Evolutionary conservation across 2,329 filamentous ascomycete species (phyloP).

Genomic region (Aspergillus transmontanensis): DNA sequence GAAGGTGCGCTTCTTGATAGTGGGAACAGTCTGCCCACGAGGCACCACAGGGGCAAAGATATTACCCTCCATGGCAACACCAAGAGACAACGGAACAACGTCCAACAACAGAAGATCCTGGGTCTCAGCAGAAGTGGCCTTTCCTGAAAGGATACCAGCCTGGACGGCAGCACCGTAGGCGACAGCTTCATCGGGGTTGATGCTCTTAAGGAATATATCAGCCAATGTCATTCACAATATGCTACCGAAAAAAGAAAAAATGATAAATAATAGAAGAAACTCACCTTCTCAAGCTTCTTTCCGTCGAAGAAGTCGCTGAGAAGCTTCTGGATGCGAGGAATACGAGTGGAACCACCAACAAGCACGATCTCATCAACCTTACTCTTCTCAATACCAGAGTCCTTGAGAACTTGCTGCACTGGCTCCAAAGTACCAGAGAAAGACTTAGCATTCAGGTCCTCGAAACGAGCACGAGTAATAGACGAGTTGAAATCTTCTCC

Average conservation of each 20-base stretch:
- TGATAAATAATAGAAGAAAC: not conserved
- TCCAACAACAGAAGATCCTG: constrained; percentile 93
- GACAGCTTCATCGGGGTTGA: constrained; percentile 99
- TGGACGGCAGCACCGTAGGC: constrained; percentile 98
- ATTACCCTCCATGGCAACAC: constrained; percentile 99
- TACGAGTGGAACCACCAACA: constrained; percentile 98
- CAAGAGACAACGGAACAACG: constrained; percentile 92
- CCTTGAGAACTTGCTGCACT: constrained; percentile 95
- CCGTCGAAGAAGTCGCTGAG: constrained; percentile 98
- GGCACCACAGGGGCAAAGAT: constrained; percentile 95
- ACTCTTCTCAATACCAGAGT: constrained; percentile 82
- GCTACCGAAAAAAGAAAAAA: not conserved
- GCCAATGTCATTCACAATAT: not conserved
- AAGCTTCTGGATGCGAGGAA: constrained; percentile 98
- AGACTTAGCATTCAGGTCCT: constrained; percentile 95
- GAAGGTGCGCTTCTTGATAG: constrained; percentile 84
- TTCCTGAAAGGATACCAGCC: constrained; percentile 97
- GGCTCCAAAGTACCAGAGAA: constrained; percentile 93
- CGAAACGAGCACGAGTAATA: constrained; percentile 98
- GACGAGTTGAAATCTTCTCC: constrained; percentile 96
- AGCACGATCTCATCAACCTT: constrained; percentile 98
- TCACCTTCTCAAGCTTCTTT: constrained; percentile 97
- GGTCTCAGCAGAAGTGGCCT: constrained; percentile 94
- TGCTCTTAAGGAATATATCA: constrained; percentile 58
- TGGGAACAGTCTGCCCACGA: constrained; percentile 74